Conservation (phyloP, 768 basidiomycete species). For the Boletus coccyginus region DNA sequence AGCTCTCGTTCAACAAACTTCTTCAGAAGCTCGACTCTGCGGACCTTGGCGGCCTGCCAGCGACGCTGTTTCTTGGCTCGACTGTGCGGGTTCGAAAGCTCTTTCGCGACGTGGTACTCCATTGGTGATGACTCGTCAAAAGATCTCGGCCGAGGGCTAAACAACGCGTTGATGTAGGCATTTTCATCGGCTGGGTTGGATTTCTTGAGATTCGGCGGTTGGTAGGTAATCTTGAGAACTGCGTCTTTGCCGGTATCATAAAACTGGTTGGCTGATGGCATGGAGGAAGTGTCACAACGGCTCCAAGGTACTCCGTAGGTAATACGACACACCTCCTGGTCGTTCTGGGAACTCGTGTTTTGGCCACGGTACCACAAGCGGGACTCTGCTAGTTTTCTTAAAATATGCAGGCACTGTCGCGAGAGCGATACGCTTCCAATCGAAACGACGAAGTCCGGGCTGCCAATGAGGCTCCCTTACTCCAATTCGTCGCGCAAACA, state of each 20-base stretch:
- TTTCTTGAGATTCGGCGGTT: constrained; percentile 47
- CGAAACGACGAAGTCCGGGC: constrained; percentile 49
- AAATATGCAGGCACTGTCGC: constrained; percentile 59
- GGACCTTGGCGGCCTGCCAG: constrained; percentile 58
- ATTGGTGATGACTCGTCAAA: constrained; percentile 56
- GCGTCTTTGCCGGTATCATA: constrained; percentile 65
- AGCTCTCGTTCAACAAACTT: constrained; percentile 55
- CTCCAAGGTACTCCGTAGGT: neutral
- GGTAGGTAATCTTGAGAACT: constrained; percentile 70
- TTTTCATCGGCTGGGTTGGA: constrained; percentile 45
- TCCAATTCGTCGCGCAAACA: constrained; percentile 73
- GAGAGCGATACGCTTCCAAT: constrained; percentile 73
- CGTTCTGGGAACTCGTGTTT: constrained; percentile 41
- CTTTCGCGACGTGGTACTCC: constrained; percentile 62
- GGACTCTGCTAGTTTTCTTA: constrained; percentile 30
- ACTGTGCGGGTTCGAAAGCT: constrained; percentile 79
- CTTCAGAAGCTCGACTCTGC: constrained; percentile 48
- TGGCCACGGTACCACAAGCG: constrained; percentile 70
- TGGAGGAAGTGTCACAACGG: constrained; percentile 4
- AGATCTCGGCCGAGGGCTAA: constrained; percentile 38
- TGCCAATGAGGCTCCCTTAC: constrained; percentile 62
- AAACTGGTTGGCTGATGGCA: constrained; percentile 31
- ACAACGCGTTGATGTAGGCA: constrained; percentile 55
- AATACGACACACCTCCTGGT: constrained; percentile 23
- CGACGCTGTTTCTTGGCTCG: constrained; percentile 79